Base-by-base conservation (phyloP, 306 rosid genomes). In the Pyrus communis region DNA sequence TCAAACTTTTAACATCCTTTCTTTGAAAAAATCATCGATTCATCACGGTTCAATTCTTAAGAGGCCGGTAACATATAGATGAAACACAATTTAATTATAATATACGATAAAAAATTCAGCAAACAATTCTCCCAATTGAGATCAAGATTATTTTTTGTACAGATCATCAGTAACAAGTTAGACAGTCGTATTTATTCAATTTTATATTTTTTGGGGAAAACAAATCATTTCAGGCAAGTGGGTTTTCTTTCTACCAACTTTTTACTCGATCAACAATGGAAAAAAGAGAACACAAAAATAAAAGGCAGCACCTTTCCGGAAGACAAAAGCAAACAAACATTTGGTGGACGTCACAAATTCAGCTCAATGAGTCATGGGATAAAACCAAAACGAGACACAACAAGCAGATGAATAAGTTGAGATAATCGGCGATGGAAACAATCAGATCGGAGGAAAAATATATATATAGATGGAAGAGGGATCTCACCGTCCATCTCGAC, bases 401-500 rank as follows among this genome's bases (percentile, higher is more conserved):
- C 9, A 13, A 3, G 69, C 9, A 30, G 43, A 64, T 64, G 43
- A 27, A 27, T 27, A 17, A 6, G 67, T 4, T 18, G 22, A 31
- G 13, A 7, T 0, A 8, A 15, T 49, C 55, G 40, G 31, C 73
- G 12, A 25, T 4, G 61, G 23, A 70, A 70, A 51, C 61, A 61
- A 73, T 23, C 77, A 21, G 57, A 73, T 55, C 52, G 77, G 35
- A 52, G 75, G 28, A 15, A 43, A 46, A 46, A 46, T 4, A 14
- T 14, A 14, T 15, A 1, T 15, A 49, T 1, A 49, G 14, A 45
- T 22, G 58, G 33, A 23, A 45, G 8, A 35, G 33, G 19, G 75
- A 73, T 71, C 90, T 27, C 45, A 95, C 99, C 97, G 81, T 95
- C 99, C 99, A 95, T 90, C 92, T 95, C 99, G 45, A 92, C 99